These are phyloP conservation scores for Climacium dendroides DNA, from an alignment of 225 moss, liverwort and hornwort genomes.

Conservation along the genomic window DNA sequence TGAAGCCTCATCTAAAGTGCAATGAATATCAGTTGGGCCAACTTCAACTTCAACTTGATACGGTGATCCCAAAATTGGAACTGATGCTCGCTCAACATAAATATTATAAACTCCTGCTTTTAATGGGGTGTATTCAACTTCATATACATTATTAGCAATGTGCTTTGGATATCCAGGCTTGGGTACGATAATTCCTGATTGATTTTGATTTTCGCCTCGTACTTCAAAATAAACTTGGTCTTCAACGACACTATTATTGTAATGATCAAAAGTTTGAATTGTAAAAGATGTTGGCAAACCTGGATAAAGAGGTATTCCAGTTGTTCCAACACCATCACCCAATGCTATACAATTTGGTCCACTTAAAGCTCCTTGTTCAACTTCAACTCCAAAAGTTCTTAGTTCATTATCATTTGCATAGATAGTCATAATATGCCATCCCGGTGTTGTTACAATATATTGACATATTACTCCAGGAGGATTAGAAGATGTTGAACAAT, in stretches of 20 bases:
- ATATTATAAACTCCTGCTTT: conserved; percentile 19
- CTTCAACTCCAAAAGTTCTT: not conserved
- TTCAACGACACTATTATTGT: conserved; percentile 5
- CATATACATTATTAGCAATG: not conserved
- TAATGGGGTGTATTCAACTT: conserved; percentile 22
- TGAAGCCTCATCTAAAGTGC: conserved; percentile 19
- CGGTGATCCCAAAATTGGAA: conserved; percentile 18
- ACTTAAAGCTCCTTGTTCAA: not conserved
- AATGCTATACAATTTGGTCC: conserved; percentile 15
- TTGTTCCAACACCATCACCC: conserved; percentile 49
- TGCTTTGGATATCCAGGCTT: conserved; percentile 8
- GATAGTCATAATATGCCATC: not conserved
- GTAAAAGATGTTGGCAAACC: conserved; percentile 23
- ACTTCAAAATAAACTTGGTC: conserved; percentile 25
- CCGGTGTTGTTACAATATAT: not conserved
- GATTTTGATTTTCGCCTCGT: conserved; percentile 22
- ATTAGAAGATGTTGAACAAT: not conserved
- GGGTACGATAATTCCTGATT: conserved; percentile 21
- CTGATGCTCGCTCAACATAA: not conserved
- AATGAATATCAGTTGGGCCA: conserved; percentile 14
- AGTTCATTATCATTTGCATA: not conserved
- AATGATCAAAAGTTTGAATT: conserved; percentile 22
- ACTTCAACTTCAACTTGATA: conserved; percentile 23
- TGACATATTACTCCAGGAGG: not conserved
- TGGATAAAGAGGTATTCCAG: conserved; percentile 5